Conservation (phyloP, 2,329 filamentous ascomycete species). For the Hortaea werneckii region DNA sequence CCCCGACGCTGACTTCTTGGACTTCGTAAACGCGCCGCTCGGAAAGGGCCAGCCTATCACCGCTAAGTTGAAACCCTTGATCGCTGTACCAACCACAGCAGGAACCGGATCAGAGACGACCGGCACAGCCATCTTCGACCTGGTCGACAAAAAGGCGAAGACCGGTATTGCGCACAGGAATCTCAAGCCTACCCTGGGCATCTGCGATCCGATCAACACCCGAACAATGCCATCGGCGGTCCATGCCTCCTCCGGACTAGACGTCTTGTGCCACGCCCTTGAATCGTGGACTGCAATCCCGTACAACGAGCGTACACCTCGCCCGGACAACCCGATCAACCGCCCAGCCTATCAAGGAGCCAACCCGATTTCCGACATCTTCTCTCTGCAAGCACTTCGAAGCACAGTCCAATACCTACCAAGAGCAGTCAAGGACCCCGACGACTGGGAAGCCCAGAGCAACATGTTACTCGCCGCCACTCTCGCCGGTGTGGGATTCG, state of each 20-base stretch:
- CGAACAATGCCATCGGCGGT: slow-evolving; percentile 92
- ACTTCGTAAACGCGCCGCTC: slow-evolving; percentile 94
- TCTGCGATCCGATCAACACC: slow-evolving; percentile 80
- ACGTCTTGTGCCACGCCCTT: slow-evolving; percentile 88
- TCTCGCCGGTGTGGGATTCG: slow-evolving; percentile 88
- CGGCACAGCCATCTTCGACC: slow-evolving; percentile 94
- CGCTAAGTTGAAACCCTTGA: slow-evolving; percentile 60
- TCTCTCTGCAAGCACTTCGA: slow-evolving; percentile 75
- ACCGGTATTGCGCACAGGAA: slow-evolving; percentile 93
- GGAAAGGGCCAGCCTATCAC: slow-evolving; percentile 73
- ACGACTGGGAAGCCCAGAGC: slow-evolving; percentile 83
- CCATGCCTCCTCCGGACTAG: slow-evolving; percentile 80
- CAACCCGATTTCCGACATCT: slow-evolving; percentile 96
- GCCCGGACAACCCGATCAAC: slow-evolving; percentile 80
- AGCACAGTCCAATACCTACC: slow-evolving; percentile 88
- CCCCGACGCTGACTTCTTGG: slow-evolving; percentile 85
- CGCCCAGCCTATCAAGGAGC: slow-evolving; percentile 93
- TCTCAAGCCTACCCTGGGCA: slow-evolving; percentile 87
- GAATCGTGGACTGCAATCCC: slow-evolving; percentile 98
- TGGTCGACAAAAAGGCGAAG: slow-evolving; percentile 81
- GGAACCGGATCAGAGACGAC: slow-evolving; percentile 91
- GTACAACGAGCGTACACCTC: slow-evolving; percentile 72
- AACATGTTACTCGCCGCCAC: slow-evolving; percentile 95
- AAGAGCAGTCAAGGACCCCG: slow-evolving; percentile 73
- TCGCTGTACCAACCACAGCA: slow-evolving; percentile 77